A percentile compares a stretch with the other conserved stretches of the same genome.
These are phyloP conservation scores for Cetradonia linearis DNA, from an alignment of 495 filamentous ascomycete species.

Conservation along the genomic window DNA sequence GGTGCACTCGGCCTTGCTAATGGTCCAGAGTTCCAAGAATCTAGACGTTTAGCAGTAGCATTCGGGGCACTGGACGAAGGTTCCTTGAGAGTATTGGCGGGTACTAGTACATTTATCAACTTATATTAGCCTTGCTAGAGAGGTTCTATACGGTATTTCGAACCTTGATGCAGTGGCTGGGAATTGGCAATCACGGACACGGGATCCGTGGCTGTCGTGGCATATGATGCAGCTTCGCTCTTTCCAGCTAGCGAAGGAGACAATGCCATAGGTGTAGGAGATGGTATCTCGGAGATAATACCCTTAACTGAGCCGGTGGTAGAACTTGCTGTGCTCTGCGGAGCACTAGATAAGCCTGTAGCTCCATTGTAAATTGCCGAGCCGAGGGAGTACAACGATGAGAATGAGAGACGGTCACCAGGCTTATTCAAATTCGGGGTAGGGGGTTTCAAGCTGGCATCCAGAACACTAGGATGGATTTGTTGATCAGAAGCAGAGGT, in stretches of 20 bases:
- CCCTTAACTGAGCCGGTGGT: constrained; percentile 30
- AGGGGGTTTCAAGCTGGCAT: constrained; percentile 36
- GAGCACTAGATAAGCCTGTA: constrained; percentile 21
- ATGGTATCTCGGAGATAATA: constrained; percentile 15
- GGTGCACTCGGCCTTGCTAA: constrained; percentile 25
- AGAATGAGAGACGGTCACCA: constrained; percentile 53
- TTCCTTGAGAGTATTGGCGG: constrained; percentile 15
- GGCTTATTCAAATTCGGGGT: constrained; percentile 36
- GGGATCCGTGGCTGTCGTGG: constrained; percentile 27
- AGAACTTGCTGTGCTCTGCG: constrained; percentile 34
- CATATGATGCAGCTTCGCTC: constrained; percentile 17
- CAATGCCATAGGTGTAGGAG: constrained; percentile 10
- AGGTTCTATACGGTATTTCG: background rate
- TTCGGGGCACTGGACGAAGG: constrained; percentile 3
- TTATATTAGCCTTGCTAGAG: background rate
- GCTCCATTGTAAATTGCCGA: constrained; percentile 33
- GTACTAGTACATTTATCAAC: constrained; percentile 15
- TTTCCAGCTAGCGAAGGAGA: constrained; percentile 22
- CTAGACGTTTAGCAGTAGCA: constrained; percentile 15
- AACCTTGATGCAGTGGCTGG: constrained; percentile 21
- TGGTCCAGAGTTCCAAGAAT: constrained; percentile 23
- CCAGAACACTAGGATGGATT: constrained; percentile 31
- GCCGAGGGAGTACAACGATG: constrained; percentile 54
- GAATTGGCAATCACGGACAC: constrained; percentile 23
- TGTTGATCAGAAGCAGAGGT: constrained; percentile 12